Evolutionary conservation across 192 early-diverging fungal genomes (phyloP).

Genomic region (Geranomyces variabilis): DNA sequence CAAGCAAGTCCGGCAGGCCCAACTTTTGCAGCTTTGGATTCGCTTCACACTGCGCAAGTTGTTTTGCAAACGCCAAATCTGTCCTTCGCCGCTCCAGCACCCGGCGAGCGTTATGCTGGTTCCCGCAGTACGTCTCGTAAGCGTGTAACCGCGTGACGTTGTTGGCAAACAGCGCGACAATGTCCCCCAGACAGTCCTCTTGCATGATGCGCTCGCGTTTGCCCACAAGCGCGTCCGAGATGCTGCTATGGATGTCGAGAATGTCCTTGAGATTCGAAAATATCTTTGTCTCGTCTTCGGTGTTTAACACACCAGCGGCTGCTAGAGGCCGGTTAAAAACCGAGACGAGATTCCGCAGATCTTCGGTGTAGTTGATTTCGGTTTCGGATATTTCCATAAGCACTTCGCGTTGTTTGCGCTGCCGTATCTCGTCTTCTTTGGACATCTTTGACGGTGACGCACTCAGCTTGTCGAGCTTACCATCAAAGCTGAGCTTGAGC

Average conservation of each 20-base stretch:
- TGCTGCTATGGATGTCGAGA: slow-evolving; percentile 39
- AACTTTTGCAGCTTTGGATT: slow-evolving; percentile 54
- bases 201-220: background rate
- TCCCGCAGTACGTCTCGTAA: slow-evolving; percentile 51
- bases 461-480: background rate
- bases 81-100: slow-evolving; percentile 22
- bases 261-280: slow-evolving; percentile 50
- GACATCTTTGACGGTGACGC: background rate
- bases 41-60: slow-evolving; percentile 43
- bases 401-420: slow-evolving; percentile 41
- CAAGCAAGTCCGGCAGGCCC: slow-evolving; percentile 43
- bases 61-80: slow-evolving; percentile 35
- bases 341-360: slow-evolving; percentile 39
- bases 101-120: slow-evolving; percentile 47
- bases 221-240: background rate
- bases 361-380: slow-evolving; percentile 43
- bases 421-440: slow-evolving; percentile 29
- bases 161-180: slow-evolving; percentile 22
- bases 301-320: slow-evolving; percentile 17
- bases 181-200: slow-evolving; percentile 1
- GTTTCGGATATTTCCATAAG: slow-evolving; percentile 45
- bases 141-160: slow-evolving; percentile 33
- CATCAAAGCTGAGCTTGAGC: slow-evolving; percentile 21
- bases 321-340: slow-evolving; percentile 40
- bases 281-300: slow-evolving; percentile 18